Evolutionary conservation across 169 alveolate species (phyloP).

Genomic region (Plasmodium gonderi): DNA sequence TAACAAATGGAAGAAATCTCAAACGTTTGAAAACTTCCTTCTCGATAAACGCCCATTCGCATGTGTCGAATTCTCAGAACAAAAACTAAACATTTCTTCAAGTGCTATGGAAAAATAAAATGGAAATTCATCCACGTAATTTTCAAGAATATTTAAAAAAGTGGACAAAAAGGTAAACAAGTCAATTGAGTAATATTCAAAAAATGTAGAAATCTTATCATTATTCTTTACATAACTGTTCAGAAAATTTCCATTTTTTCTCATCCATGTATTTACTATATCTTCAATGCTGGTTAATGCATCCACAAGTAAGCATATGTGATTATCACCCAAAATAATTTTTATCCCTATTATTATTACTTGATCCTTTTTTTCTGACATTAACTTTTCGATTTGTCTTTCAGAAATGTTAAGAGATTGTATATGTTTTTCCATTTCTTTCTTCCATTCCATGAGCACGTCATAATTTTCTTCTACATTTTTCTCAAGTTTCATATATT

Average conservation of each 20-base stretch:
- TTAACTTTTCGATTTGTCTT: neutral
- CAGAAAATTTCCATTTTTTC: neutral
- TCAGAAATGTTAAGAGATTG: conserved; percentile 11
- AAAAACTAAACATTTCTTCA: conserved; percentile 3
- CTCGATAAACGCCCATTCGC: too few relatives aligned
- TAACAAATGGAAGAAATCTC: too few relatives aligned
- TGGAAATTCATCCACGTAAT: conserved; percentile 27
- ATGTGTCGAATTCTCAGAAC: too few relatives aligned
- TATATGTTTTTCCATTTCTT: conserved; percentile 12
- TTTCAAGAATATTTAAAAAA: conserved; percentile 31
- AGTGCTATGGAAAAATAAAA: conserved; percentile 34
- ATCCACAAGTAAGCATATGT: conserved; percentile 17
- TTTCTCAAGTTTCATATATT: neutral
- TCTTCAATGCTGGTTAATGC: conserved; percentile 52
- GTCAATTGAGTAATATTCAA: conserved; percentile 24
- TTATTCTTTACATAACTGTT: neutral
- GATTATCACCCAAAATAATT: neutral
- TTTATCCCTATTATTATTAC: conserved; percentile 57
- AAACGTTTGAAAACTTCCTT: too few relatives aligned
- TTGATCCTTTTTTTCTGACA: neutral
- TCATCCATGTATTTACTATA: conserved; percentile 17
- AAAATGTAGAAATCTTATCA: neutral
- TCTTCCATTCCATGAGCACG: neutral
- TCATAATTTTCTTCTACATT: neutral
- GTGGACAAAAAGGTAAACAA: conserved; percentile 9